Evolutionary conservation across 495 filamentous ascomycete species (phyloP), one percentile per base, ranked within the genome.

Genomic region (Cryomyces minteri): DNA sequence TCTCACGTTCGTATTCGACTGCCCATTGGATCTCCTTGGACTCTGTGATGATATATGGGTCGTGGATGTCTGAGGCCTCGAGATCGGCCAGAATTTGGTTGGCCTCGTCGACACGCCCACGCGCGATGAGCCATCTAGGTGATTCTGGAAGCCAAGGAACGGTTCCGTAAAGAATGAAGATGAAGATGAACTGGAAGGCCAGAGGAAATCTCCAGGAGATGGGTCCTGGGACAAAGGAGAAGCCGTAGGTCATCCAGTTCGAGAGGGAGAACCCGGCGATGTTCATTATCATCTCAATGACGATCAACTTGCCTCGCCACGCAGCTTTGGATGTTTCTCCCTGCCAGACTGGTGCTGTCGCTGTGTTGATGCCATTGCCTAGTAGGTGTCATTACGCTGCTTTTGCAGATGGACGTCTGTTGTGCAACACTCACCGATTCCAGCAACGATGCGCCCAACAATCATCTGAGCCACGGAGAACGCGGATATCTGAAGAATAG

Each of bases 281-380:
- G 48, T 78, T 78, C 59, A 75, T 58, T 25, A 71, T 69, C 61
- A 77, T 65, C 46, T 79, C 74, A 9, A 79, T 60, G 39, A 78
- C 68, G 14, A 78, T 70, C 18, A 79, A 57, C 45, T 72, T 69
- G 38, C 79, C 77, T 48, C 75, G 63, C 68, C 69, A 73, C 43
- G 65, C 63, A 0, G 67, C 64, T 47, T 74, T 69, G 0, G 73
- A 70, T 0, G 73, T 77, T 52, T 82, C 76, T 2, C 68, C 69
- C 51, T 80, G 74, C 75, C 73, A 82, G 5, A 78, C 67, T 8
- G 78, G 76, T 2, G 72, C 76, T 8, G 73, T 76, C 2, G 75
- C 66, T 0, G 73, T 77, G 45, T 81, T 80, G 47, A 79, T 67
- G 10, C 77, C 78, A 48, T 80, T 82, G 5, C 77, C 79, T 33